Evolutionary conservation across 352 stramenopile genomes (phyloP), one percentile per base, ranked within the genome.

Genomic region (Halophytophthora batemanensis): DNA sequence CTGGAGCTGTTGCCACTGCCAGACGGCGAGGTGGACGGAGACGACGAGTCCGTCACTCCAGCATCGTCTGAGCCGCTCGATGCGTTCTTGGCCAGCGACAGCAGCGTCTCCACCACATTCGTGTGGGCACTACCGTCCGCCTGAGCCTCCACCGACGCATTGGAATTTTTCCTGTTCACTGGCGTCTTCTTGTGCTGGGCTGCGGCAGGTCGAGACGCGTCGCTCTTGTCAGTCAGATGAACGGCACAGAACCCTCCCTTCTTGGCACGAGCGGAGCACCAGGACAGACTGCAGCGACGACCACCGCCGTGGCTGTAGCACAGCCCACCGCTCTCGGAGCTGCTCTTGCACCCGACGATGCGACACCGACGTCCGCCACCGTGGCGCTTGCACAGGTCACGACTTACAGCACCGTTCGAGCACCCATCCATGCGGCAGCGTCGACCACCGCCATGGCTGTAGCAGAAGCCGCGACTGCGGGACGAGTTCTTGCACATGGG

Each of bases 401-500:
- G 79, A 40, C 77, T 88, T n/a, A 90, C 79, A 5, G 77, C 77
- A 21, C 79, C 79, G 50, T 90, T 90, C 36, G 71, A 69, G 56
- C 79, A 90, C 22, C 68, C 71, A 44, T 87, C 73, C 37, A 88
- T 69, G 14, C 77, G 59, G 50, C 79, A 90, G 25, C 79, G 74
- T 0, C 79, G 66, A 1, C 79, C 79, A 8, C 79, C 79, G 15
- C 79, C 79, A 45, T 90, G 79, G 47, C 72, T 86, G 71, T 90
- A 90, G 57, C 79, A 90, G 59, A 88, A 90, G 40, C 80, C 80
- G 36, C 80, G 80, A 49, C 73, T 86, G 38, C 80, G 77, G 15
- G 80, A 86, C 52, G 70, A 83, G 74, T 90, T 90, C 62, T 87
- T 87, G 70, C 80, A 90, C 74, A 90, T 82, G 8, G 80, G 80